Base-by-base conservation (phyloP, 2,329 filamentous ascomycete genomes). In the Fusarium sp. region DNA sequence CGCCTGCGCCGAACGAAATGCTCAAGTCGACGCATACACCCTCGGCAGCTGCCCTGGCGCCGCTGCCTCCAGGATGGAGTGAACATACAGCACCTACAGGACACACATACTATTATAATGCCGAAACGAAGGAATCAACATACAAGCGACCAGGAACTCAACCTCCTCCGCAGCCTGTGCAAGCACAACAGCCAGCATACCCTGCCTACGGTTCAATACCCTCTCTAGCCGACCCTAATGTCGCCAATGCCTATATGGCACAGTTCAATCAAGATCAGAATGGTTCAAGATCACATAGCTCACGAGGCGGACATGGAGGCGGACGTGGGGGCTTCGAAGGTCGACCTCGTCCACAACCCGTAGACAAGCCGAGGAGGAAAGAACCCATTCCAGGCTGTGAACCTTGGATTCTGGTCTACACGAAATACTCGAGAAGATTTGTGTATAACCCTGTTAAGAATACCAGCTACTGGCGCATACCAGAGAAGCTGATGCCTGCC, bases 381-480 rank as follows among this genome's bases (percentile, higher is more conserved):
- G 87, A 92, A 58, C 77, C 85, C 8, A 96, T 99, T 46, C 94
- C 94, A 0, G 91, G 91, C 4, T 92, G 89, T 74, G 90, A 92
- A 73, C 92, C 94, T 18, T 99, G 96, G 96, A 81, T 97, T 0
- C 83, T 99, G 6, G 93, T 99, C n/a, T 93, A 91, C 77, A 99
- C 96, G 1, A 98, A 93, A 77, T 89, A 95, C 67, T 93, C 93
- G 23, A 86, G 96, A 60, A 88, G 94, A 54, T 99, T 99, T 76
- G 94, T 94, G 4, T 93, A 97, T 82, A 97, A 99, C 72, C 88
- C 90, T 0, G 86, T 87, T 56, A 97, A 95, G 70, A 92, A 95
- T 39, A 87, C 94, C 71, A 98, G 94, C 79, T 94, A 94, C 79
- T 99, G 97, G 96, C 93, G 93, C 75, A 96, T 98, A 74, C 96